Percentiles rank a stretch among this genome's conserved stretches.
phyloP scores from a whole-genome alignment of 2,329 filamentous ascomycete genomes.

The Sarocladium brachiariae region DNA sequence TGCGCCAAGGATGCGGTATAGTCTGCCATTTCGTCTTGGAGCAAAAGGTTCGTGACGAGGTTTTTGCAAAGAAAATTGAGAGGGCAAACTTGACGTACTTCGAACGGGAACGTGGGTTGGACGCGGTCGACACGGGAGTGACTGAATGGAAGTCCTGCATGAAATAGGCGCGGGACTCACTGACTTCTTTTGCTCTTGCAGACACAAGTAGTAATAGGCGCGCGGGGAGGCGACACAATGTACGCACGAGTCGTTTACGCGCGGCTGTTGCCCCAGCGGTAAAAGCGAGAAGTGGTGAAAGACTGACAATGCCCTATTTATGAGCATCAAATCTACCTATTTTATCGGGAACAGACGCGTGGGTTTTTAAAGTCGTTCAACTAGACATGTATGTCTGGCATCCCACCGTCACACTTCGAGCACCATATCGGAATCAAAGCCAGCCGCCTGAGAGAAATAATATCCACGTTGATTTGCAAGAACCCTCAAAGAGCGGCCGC shows the following conservation, averaged over 20 bases:
- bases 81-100: neutral
- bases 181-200: neutral
- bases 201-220: neutral
- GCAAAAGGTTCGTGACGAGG: neutral
- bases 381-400: no score
- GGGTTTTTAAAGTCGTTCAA: no score
- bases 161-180: neutral
- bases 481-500: neutral
- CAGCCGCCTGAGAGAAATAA: slow-evolving; percentile 2
- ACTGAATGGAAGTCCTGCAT: neutral
- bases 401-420: neutral
- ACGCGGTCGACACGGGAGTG: neutral
- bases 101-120: neutral
- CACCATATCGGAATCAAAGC: neutral
- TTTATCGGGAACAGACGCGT: neutral
- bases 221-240: no score
- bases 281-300: neutral
- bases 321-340: neutral
- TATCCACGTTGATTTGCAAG: neutral
- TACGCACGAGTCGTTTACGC: no score
- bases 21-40: neutral
- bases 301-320: no score
- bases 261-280: no score
- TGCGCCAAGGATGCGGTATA: neutral
- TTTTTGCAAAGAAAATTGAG: neutral